Base-by-base conservation (phyloP, 2,329 filamentous ascomycete species). In the Trichoderma citrinoviride region DNA sequence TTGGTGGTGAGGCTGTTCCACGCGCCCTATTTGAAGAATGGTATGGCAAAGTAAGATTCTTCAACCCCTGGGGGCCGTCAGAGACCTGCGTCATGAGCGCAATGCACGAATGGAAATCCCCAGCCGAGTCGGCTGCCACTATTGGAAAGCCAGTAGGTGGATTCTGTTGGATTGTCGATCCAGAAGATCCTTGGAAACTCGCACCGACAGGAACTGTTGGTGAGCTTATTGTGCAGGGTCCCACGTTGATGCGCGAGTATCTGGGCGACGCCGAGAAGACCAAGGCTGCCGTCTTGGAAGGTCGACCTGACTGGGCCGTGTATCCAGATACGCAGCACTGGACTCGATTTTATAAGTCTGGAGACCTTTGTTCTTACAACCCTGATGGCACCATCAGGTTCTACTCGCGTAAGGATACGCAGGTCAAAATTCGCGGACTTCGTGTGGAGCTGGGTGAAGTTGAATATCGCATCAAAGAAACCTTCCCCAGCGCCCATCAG, bases 111-210 rank as follows among this genome's bases (percentile, higher is more conserved):
- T 44, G 43, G 40, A 21, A 19, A 47, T 57, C 21, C 52, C 57
- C 15, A 46, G 33, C 19, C 2, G 49, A 60, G 10, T 44, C 58
- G 10, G 37, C 54, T 17, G 46, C 40, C 23, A 67, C 66, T 17
- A 53, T 67, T 29, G 66, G 66, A n/a, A 33, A 37, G 2, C 64
- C 66, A 0, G 27, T 66, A 3, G 60, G 41, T n/a, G 53, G 52
- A 19, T 56, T 61, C 21, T 67, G 56, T 37, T 71, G 70, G 69
- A 66, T 70, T 15, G 65, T 71, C 67, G 29, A 54, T 40, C 52
- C 52, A 6, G 52, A 54, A 23, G 33, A 54, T 54, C 52, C 52
- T 0, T 33, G 37, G 19, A 46, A 57, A 19, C 54, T 68, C 6
- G 61, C 52, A 19, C 52, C 52, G 7, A 10, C 29, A 0, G 52